These are phyloP conservation scores for Tetracladium setigerum DNA, from an alignment of 495 filamentous ascomycete genomes.

Conservation along the genomic window DNA sequence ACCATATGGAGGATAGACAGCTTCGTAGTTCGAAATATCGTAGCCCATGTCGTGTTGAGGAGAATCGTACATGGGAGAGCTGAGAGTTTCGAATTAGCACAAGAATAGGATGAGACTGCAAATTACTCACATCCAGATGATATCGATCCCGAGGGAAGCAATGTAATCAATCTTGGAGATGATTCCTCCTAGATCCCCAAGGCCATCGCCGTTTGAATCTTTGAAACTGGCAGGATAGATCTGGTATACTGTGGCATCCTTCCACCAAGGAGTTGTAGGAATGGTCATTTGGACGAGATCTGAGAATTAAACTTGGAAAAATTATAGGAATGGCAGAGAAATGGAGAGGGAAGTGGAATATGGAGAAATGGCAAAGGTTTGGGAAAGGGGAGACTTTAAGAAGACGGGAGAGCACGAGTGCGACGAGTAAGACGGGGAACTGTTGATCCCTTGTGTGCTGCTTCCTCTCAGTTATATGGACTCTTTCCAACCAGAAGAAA, in stretches of 20 bases:
- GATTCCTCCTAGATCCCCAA: slow-evolving; percentile 62
- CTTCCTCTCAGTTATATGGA: no score
- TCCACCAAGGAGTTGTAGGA: slow-evolving; percentile 26
- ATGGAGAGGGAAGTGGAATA: background rate
- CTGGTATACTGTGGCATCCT: slow-evolving; percentile 51
- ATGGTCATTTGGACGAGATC: no score
- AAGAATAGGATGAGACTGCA: no score
- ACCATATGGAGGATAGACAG: slow-evolving; percentile 52
- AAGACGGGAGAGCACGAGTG: no score
- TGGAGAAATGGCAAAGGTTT: background rate
- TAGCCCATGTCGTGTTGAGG: slow-evolving; percentile 58
- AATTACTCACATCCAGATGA: slow-evolving; percentile 46
- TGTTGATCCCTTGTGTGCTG: no score
- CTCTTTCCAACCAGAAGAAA: no score
- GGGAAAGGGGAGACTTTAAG: no score
- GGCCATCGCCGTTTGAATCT: slow-evolving; percentile 59
- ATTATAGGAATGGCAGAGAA: background rate
- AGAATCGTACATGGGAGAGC: slow-evolving; percentile 55
- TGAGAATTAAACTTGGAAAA: background rate
- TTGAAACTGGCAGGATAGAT: slow-evolving; percentile 62
- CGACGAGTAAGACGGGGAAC: no score
- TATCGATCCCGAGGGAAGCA: slow-evolving; percentile 52
- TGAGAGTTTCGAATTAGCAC: no score
- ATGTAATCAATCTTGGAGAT: slow-evolving; percentile 60
- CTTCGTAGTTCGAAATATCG: slow-evolving; percentile 61